phyloP scores from a whole-genome alignment of 148 eudicot species.

The Spergularia bocconei region DNA sequence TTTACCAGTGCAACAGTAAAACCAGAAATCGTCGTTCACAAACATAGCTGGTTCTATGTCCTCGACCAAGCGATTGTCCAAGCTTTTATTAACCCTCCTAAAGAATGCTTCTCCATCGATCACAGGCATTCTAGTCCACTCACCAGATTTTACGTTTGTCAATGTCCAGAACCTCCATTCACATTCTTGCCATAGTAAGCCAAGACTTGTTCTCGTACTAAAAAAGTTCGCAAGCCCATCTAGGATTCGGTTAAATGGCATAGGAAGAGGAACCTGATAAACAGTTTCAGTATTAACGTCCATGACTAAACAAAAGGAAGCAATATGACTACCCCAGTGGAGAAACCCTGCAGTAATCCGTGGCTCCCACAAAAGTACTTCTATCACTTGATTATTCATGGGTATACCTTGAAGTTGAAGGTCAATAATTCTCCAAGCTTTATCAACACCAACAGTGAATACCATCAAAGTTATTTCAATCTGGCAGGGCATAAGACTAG shows the following conservation, averaged over 20 bases:
- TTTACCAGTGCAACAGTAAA: not conserved
- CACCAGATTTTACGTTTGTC: slow-evolving; percentile 10
- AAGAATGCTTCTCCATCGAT: not conserved
- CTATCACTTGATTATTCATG: not conserved
- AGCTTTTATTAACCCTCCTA: not conserved
- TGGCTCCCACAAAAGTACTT: not conserved
- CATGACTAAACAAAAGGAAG: not conserved
- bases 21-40: not conserved
- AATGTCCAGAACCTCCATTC: slow-evolving; percentile 5
- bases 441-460: slow-evolving; percentile 12
- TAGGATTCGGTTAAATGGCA: not conserved
- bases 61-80: not conserved
- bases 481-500: not conserved
- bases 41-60: not conserved
- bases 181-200: not conserved
- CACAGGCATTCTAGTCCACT: not conserved
- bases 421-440: slow-evolving; percentile 16
- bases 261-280: not conserved
- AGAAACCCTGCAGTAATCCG: not conserved
- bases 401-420: not conserved
- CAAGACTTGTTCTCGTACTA: slow-evolving; percentile 5
- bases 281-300: slow-evolving; percentile 18
- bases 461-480: not conserved
- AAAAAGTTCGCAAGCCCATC: not conserved
- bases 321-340: not conserved